Conservation (phyloP, 1,139 yeast genomes). For the Pichia sp. region DNA sequence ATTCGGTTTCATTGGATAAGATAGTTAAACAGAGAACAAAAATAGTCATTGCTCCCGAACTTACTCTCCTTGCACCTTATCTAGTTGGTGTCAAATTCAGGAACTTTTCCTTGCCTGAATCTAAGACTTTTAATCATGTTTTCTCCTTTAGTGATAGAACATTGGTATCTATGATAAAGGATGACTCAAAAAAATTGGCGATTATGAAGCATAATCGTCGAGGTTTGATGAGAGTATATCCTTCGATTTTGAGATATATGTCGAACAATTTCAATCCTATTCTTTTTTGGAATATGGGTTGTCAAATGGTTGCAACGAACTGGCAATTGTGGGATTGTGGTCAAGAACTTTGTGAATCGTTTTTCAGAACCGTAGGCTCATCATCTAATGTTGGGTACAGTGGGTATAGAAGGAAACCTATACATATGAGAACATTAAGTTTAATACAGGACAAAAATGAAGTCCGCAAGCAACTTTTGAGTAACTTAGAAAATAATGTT, state of each 20-base stretch:
- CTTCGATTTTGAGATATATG: conserved; percentile 66
- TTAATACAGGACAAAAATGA: conserved; percentile 27
- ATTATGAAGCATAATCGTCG: conserved; percentile 70
- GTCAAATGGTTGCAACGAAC: conserved; percentile 91
- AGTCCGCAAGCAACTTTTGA: conserved; percentile 12
- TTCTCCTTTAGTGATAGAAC: conserved; percentile 80
- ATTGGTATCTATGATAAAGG: conserved; percentile 56
- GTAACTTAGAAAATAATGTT: conserved; percentile 13
- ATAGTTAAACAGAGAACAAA: conserved; percentile 21
- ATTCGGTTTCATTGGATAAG: conserved; percentile 10
- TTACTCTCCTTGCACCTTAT: conserved; percentile 60
- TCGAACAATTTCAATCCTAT: conserved; percentile 80
- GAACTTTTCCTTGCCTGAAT: conserved; percentile 79
- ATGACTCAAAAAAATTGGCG: conserved; percentile 43
- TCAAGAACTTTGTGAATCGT: conserved; percentile 81
- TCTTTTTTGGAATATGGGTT: conserved; percentile 74
- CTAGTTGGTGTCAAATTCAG: conserved; percentile 69
- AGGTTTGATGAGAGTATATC: conserved; percentile 79
- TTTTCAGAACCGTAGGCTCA: conserved; percentile 41
- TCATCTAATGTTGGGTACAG: conserved; percentile 33
- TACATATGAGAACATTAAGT: conserved; percentile 6
- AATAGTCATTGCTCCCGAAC: conserved; percentile 38
- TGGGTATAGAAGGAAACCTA: conserved; percentile 80
- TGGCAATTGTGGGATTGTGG: conserved; percentile 95
- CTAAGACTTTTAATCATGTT: conserved; percentile 73